Conservation (phyloP, 495 filamentous ascomycete species). For the Neurospora hispaniola region DNA sequence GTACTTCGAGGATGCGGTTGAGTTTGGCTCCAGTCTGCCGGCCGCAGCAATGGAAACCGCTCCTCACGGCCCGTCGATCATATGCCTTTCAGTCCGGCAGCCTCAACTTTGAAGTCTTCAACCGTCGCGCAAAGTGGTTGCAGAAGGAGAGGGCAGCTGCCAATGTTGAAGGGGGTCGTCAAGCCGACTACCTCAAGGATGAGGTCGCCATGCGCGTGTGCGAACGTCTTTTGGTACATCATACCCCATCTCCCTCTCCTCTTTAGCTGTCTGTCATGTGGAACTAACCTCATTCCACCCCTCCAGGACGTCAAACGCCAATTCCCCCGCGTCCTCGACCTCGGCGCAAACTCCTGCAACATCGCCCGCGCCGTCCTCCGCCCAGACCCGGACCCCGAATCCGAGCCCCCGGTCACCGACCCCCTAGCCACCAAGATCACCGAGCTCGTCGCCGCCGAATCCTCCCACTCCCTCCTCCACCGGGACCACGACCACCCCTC, state of each 20-base stretch:
- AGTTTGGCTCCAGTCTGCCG: constrained; percentile 11
- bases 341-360: constrained; percentile 93
- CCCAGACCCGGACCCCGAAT: constrained; percentile 50
- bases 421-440: constrained; percentile 57
- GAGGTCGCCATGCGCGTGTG: constrained; percentile 79
- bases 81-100: constrained; percentile 73
- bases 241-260: neutral
- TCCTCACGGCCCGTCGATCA: constrained; percentile 25
- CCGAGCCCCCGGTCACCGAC: constrained; percentile 38
- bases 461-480: constrained; percentile 65
- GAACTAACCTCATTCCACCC: neutral
- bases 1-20: constrained; percentile 23
- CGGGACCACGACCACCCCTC: constrained; percentile 70
- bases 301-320: constrained; percentile 78
- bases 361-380: constrained; percentile 69
- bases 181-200: constrained; percentile 84
- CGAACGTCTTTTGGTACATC: constrained; percentile 68
- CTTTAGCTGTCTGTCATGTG: neutral
- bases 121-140: constrained; percentile 70
- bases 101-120: constrained; percentile 83
- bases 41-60: constrained; percentile 5
- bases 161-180: constrained; percentile 58
- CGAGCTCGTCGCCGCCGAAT: constrained; percentile 69
- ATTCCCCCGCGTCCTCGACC: constrained; percentile 78
- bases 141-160: constrained; percentile 79